Evolutionary conservation across 2,329 filamentous ascomycete species (phyloP).

Genomic region (Xylariaceae sp.): DNA sequence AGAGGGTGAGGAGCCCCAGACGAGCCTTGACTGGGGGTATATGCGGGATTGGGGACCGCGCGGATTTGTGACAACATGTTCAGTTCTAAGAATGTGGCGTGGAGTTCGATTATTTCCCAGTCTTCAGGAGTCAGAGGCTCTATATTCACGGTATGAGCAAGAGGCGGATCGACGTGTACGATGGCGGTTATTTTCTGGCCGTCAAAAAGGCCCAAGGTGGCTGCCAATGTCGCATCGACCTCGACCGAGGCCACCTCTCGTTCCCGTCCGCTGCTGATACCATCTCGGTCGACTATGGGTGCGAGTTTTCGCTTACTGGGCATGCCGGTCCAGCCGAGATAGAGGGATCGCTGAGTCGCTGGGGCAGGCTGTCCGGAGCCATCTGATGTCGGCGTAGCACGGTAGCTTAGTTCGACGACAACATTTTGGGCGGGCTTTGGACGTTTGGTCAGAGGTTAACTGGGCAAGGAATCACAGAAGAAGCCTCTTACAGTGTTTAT

Average conservation of each 20-base stretch:
- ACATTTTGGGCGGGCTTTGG: constrained; percentile 86
- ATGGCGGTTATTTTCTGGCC: constrained; percentile 70
- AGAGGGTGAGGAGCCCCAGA: constrained; percentile 67
- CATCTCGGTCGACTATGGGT: constrained; percentile 70
- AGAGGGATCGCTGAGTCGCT: constrained; percentile 65
- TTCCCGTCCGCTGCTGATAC: constrained; percentile 64
- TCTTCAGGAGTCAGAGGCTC: constrained; percentile 93
- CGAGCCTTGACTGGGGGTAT: constrained; percentile 47
- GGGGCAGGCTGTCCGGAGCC: constrained; percentile 42
- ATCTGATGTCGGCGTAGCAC: constrained; percentile 44
- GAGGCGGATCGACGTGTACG: constrained; percentile 83
- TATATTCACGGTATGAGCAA: constrained; percentile 93
- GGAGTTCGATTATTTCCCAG: constrained; percentile 98
- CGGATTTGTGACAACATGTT: constrained; percentile 92
- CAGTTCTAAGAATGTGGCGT: constrained; percentile 91
- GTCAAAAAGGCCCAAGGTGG: constrained; percentile 70
- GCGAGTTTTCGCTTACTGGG: constrained; percentile 80
- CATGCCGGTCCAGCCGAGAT: constrained; percentile 96
- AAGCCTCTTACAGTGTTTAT: constrained; percentile 71
- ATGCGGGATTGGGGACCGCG: constrained; percentile 82
- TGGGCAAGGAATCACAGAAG: background rate
- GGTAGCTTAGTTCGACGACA: constrained; percentile 83
- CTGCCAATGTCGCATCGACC: constrained; percentile 80
- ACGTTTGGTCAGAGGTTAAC: constrained; percentile 4
- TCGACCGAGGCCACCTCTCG: constrained; percentile 77